These are phyloP conservation scores for Trematosphaeria pertusa DNA, from an alignment of 2,329 filamentous ascomycete species.

Conservation along the genomic window DNA sequence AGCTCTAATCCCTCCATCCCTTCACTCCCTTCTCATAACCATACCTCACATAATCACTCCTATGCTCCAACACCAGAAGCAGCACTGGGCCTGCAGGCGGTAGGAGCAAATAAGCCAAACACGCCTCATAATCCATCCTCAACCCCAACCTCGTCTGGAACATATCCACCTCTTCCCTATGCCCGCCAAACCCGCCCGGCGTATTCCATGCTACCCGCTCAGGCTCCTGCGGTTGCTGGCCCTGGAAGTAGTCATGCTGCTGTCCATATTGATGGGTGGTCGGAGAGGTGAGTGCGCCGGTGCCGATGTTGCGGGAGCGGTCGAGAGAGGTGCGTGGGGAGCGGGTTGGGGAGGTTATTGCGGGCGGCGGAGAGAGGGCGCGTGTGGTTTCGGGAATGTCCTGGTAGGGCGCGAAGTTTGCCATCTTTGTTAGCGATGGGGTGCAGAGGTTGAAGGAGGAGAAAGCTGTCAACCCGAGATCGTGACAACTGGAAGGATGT, in stretches of 20 bases:
- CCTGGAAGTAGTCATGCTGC: slow-evolving; percentile 49
- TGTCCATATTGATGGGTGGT: slow-evolving; percentile 43
- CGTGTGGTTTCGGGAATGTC: slow-evolving; percentile 87
- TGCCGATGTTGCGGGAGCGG: slow-evolving; percentile 39
- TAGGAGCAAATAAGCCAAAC: slow-evolving; percentile 82
- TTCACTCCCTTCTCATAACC: slow-evolving; percentile 28
- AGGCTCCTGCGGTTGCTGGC: slow-evolving; percentile 22
- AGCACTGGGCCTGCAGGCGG: slow-evolving; percentile 87
- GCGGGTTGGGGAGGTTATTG: slow-evolving; percentile 60
- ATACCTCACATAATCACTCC: slow-evolving; percentile 95
- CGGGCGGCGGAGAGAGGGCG: slow-evolving; percentile 73
- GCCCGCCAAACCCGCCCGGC: slow-evolving; percentile 31
- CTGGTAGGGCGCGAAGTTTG: slow-evolving; percentile 93
- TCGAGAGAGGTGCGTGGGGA: slow-evolving; percentile 48
- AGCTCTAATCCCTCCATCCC: slow-evolving; percentile 18
- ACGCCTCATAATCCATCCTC: slow-evolving; percentile 87
- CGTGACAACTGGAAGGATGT: too few relatives aligned
- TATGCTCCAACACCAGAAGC: slow-evolving; percentile 84
- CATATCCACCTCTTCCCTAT: slow-evolving; percentile 71
- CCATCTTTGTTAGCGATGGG: too few relatives aligned
- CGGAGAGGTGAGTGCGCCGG: slow-evolving; percentile 35
- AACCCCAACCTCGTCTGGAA: slow-evolving; percentile 92
- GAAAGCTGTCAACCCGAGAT: too few relatives aligned
- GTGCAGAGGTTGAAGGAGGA: slow-evolving; percentile 12
- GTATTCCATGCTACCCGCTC: slow-evolving; percentile 42